Base-by-base conservation (phyloP, 108 stramenopile genomes). In the Cyclostephanos tholiformis region DNA sequence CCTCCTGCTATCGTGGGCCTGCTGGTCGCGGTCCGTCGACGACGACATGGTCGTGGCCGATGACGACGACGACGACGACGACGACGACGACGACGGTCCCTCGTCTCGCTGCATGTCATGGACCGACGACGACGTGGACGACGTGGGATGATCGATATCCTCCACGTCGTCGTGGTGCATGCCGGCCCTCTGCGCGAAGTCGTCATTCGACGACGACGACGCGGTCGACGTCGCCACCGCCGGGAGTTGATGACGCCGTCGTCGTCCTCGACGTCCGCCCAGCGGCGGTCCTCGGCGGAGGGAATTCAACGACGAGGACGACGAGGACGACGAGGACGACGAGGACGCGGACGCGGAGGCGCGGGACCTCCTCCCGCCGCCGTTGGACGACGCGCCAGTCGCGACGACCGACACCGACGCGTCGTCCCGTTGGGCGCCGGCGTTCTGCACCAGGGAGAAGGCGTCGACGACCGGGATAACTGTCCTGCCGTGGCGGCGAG, bases 1-100 rank as follows among this genome's bases (percentile, higher is more conserved):
- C 36, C 79, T 70, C 9, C 79, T 8, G 39, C 79, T 8, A 29
- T 61, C 48, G 27, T 43, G 4, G 1, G 35, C 6, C 53, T 63
- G 27, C 25, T 22, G 25, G 8, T 68, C 67, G 14, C 32, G 16
- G 38, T 65, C 43, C n/a, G 25, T 10, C 52, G 52, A 10, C 36
- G 20, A 51, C 19, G 20, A 10, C 6, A 51, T 20, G 52, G 52
- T 53, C 23, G 25, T 20, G 19, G 52, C 8, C n/a, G n/a, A 9
- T 9, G 52, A 20, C 19, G 52, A 53, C 52, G 50, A 9, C 50
- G 50, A 51, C 20, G 50, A 51, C 50, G 58, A 35, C 26, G 58
- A 59, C 16, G 16, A 59, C 0, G 8, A 27, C 7, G 58, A 12
- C 29, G 50, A 51, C 2, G n/a, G n/a, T n/a, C n/a, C n/a, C n/a